Percentiles rank a stretch among this genome's conserved stretches.
Conservation (phyloP, 768 basidiomycete genomes). For the Trametes meyenii region DNA sequence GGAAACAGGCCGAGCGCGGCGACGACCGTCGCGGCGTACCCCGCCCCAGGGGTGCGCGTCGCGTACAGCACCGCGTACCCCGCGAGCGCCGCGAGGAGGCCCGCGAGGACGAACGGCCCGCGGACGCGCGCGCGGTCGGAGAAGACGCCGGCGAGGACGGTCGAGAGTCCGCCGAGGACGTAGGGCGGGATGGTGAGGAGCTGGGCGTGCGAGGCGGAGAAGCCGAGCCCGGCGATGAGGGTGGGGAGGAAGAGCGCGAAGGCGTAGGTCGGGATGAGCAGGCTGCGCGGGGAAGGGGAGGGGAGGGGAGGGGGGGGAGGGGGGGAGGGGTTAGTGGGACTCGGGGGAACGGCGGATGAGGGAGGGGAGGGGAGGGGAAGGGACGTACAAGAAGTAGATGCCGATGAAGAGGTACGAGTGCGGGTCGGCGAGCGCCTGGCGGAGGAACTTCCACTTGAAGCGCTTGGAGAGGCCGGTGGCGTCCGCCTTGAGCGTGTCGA, state of each 20-base stretch:
- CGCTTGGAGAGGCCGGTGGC: constrained; percentile 6
- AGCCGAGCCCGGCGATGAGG: constrained; percentile 64
- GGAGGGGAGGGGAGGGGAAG: not conserved
- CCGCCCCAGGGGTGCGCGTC: constrained; percentile 22
- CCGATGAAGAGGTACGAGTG: constrained; percentile 9
- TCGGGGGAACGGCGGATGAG: not conserved
- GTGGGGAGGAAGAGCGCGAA: constrained; percentile 64
- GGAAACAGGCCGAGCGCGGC: constrained; percentile 58
- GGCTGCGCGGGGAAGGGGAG: not conserved
- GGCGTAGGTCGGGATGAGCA: constrained; percentile 38
- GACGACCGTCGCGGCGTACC: constrained; percentile 52
- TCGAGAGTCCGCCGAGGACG: constrained; percentile 21
- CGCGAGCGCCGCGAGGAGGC: constrained; percentile 4
- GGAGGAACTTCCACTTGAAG: constrained; percentile 7
- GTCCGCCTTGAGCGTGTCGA: constrained; percentile 9
- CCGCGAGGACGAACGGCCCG: constrained; percentile 13
- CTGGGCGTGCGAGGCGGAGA: constrained; percentile 52
- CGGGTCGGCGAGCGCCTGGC: constrained; percentile 13
- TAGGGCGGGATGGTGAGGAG: constrained; percentile 57
- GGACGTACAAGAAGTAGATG: constrained; percentile 17
- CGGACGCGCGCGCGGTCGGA: constrained; percentile 14
- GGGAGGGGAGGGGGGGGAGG: not conserved
- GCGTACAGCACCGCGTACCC: constrained; percentile 13
- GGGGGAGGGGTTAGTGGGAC: not conserved
- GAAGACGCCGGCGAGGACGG: constrained; percentile 1